phyloP scores from a whole-genome alignment of 768 basidiomycete species.

The Termitomyces sp. region DNA sequence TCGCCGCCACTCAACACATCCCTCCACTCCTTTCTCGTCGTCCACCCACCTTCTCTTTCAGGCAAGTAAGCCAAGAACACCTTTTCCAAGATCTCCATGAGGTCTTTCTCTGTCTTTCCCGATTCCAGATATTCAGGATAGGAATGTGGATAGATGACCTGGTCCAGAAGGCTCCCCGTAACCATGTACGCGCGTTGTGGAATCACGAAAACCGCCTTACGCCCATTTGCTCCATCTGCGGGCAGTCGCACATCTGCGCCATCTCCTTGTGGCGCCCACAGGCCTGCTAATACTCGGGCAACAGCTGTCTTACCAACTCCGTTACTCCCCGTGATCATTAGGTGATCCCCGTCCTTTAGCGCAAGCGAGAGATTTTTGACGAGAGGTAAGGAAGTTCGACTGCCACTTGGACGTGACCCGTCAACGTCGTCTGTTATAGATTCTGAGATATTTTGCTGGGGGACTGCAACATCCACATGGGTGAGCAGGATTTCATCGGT shows the following conservation, averaged over 20 bases:
- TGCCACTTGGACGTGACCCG: background rate
- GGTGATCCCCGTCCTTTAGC: slow-evolving; percentile 73
- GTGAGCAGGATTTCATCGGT: slow-evolving; percentile 58
- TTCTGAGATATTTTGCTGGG: slow-evolving; percentile 23
- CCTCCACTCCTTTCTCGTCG: slow-evolving; percentile 91
- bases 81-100: slow-evolving; percentile 74
- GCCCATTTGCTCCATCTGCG: slow-evolving; percentile 31
- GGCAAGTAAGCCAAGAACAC: slow-evolving; percentile 87
- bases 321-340: slow-evolving; percentile 92
- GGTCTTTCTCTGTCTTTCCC: slow-evolving; percentile 63
- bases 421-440: background rate
- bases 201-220: slow-evolving; percentile 73
- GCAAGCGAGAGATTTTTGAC: slow-evolving; percentile 68
- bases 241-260: slow-evolving; percentile 33
- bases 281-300: slow-evolving; percentile 82
- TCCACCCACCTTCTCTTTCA: slow-evolving; percentile 86
- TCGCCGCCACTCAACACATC: slow-evolving; percentile 96
- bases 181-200: slow-evolving; percentile 95
- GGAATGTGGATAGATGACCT: slow-evolving; percentile 91
- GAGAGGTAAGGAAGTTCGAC: slow-evolving; percentile 43
- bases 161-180: slow-evolving; percentile 82
- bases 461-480: slow-evolving; percentile 73
- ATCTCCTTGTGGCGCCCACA: slow-evolving; percentile 72
- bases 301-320: slow-evolving; percentile 91
- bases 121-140: slow-evolving; percentile 67